These are phyloP conservation scores for Fomitopsis palustris DNA, from an alignment of 1,284 basidiomycete genomes.

Conservation along the genomic window DNA sequence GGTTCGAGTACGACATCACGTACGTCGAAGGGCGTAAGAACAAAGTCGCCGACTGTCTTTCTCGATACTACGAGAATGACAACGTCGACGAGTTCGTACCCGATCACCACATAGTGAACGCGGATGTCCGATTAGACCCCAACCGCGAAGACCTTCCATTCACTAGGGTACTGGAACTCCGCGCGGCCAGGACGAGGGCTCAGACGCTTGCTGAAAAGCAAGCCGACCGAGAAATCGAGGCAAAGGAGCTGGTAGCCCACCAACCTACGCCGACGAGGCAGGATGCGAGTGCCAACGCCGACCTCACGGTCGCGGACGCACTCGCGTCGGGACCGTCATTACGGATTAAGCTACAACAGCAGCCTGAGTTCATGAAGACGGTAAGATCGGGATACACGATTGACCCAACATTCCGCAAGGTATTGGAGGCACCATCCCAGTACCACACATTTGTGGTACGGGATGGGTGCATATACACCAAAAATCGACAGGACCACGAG, in stretches of 20 bases:
- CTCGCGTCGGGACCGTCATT: not conserved
- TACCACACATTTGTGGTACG: not conserved
- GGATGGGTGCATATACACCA: constrained; percentile 7
- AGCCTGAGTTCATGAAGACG: not conserved
- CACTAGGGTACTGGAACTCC: constrained; percentile 2
- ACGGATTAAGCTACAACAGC: not conserved
- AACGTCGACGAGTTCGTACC: constrained; percentile 13
- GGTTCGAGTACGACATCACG: constrained; percentile 30
- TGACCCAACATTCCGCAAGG: not conserved
- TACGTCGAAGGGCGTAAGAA: constrained; percentile 32
- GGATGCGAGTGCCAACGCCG: not conserved
- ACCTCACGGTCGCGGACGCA: not conserved
- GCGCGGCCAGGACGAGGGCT: not conserved
- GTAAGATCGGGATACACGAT: not conserved
- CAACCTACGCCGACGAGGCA: not conserved
- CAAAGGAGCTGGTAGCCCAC: too few relatives aligned
- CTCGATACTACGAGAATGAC: constrained; percentile 30
- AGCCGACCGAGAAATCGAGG: too few relatives aligned
- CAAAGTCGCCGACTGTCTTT: constrained; percentile 31
- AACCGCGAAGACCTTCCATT: constrained; percentile 17
- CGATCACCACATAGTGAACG: constrained; percentile 24
- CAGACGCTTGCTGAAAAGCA: too few relatives aligned
- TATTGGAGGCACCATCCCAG: not conserved
- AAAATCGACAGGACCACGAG: constrained; percentile 10
- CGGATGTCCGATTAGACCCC: constrained; percentile 24